Conservation (phyloP, 2,329 filamentous ascomycete genomes). For the Nemania sp. region DNA sequence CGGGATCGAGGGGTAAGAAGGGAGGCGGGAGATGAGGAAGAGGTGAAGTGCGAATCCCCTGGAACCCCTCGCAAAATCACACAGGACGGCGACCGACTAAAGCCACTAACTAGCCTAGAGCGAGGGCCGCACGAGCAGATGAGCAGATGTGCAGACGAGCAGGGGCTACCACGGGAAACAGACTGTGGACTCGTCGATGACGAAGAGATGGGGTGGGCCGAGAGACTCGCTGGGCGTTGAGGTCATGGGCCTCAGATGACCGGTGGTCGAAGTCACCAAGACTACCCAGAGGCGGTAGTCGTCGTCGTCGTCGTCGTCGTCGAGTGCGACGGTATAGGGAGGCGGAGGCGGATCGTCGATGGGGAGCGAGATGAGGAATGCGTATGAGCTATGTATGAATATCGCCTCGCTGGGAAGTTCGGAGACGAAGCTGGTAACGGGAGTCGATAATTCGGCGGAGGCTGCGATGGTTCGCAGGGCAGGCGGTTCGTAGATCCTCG, state of each 20-base stretch:
- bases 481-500: neutral
- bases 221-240: constrained; percentile 29
- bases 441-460: neutral
- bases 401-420: neutral
- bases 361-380: neutral
- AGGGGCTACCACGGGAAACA: neutral
- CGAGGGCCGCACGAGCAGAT: constrained; percentile 13
- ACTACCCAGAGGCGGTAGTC: neutral
- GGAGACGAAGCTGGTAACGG: neutral
- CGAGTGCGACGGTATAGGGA: neutral
- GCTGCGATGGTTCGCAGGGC: no score
- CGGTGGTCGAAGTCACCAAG: constrained; percentile 18
- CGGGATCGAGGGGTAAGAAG: constrained; percentile 30
- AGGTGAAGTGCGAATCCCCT: constrained; percentile 36
- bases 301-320: neutral
- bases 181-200: constrained; percentile 18
- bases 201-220: constrained; percentile 28
- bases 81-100: constrained; percentile 19
- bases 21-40: constrained; percentile 28
- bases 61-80: constrained; percentile 38
- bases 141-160: neutral
- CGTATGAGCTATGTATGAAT: neutral
- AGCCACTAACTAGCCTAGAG: constrained; percentile 16
- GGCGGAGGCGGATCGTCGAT: neutral
- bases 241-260: constrained; percentile 35